Conservation (phyloP, 164 flowering plant genomes). For the Santalum album region DNA sequence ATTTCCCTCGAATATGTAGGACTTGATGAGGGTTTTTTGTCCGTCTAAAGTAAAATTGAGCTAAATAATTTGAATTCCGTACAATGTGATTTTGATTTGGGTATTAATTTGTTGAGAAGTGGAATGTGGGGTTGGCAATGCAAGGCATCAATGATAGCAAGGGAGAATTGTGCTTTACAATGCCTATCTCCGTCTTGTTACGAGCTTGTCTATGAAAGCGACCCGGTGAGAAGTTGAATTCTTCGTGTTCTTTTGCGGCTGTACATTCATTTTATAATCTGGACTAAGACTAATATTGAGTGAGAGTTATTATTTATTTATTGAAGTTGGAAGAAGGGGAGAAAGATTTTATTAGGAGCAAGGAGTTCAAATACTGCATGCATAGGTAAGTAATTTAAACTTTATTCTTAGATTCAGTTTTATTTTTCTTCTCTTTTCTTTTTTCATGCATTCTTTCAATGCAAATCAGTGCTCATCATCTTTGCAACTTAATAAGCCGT, state of each 20-base stretch:
- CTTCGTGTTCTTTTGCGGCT: not conserved
- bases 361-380: slow-evolving; percentile 86
- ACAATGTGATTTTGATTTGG: too few species aligned
- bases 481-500: too few species aligned
- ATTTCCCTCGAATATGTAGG: too few species aligned
- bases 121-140: slow-evolving; percentile 84
- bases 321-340: slow-evolving; percentile 92
- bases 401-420: not conserved
- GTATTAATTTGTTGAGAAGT: slow-evolving; percentile 22
- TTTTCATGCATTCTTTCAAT: too few species aligned
- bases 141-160: slow-evolving; percentile 59
- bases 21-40: too few species aligned
- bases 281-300: not conserved
- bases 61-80: too few species aligned
- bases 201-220: slow-evolving; percentile 64
- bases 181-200: slow-evolving; percentile 78
- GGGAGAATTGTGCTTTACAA: slow-evolving; percentile 84
- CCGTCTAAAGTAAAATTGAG: too few species aligned
- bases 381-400: slow-evolving; percentile 41
- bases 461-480: too few species aligned
- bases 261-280: not conserved
- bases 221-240: slow-evolving; percentile 51
- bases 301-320: not conserved
- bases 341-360: slow-evolving; percentile 66
- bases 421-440: too few species aligned